Base-by-base conservation (phyloP, 2,329 filamentous ascomycete species). In the Fragosphaeria purpurea region DNA sequence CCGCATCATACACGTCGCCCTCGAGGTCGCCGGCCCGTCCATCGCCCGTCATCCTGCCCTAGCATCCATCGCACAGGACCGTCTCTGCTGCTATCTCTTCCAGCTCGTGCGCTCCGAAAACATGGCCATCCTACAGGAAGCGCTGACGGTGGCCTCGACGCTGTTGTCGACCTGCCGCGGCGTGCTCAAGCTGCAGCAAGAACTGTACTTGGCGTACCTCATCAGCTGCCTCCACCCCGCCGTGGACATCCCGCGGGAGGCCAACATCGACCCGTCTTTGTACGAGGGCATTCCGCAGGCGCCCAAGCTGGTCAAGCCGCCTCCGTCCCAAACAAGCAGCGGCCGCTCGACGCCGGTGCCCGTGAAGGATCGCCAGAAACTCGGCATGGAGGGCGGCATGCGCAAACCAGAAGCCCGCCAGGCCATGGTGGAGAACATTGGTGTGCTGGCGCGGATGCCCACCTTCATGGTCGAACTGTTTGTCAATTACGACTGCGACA, bases 381-480 rank as follows among this genome's bases (percentile, higher is more conserved):
- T 97, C 38, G 93, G 93, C 0, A 73, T 98, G 62, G 93, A 97
- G 67, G 91, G 93, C 2, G 90, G 91, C 7, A 81, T 87, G 38
- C 79, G 93, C 55, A 95, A 94, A 64, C 93, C 93, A 4, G 94
- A 98, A 67, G 90, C 93, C 34, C 80, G 93, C 58, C 93, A 98
- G 71, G 90, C 93, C 35, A 98, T 98, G 93, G 88, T 98, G 5
- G 93, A 98, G 69, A 95, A 87, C 59, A 85, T 98, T 43, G 90
- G 91, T 38, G 89, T 91, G 50, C 73, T 98, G 53, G 87, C 89
- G 39, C 80, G 94, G 41, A 95, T 98, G 73, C 89, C 93, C 1
- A 90, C 83, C 41, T 98, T 94, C 63, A 89, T 97, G 81, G 82
- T 86, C 9, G 94, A 98, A 65, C 75, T 98, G 7, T 98, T 96